These are phyloP conservation scores for Leishmania braziliensis DNA, from an alignment of 208 protist species.

Conservation along the genomic window DNA sequence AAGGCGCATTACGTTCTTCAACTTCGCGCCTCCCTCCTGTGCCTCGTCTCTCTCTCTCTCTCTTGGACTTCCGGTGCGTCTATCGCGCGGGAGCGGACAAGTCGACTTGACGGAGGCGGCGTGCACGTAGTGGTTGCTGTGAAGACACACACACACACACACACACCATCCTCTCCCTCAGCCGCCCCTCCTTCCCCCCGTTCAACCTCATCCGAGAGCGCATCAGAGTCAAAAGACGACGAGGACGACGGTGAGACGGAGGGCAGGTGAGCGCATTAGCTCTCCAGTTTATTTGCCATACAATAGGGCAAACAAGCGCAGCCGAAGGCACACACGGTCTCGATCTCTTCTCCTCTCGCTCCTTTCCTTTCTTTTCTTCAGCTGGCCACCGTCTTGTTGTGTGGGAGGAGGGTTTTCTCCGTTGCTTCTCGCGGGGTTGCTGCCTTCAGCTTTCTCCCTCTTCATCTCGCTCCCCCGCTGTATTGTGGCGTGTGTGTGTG, in stretches of 20 bases:
- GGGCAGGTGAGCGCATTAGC: not conserved
- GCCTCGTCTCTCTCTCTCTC: not conserved
- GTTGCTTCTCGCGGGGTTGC: not conserved
- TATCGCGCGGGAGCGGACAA: not conserved
- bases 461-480: not conserved
- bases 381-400: too few relatives aligned
- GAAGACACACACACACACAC: not conserved
- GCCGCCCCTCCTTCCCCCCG: not conserved
- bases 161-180: too few relatives aligned
- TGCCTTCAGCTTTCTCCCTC: not conserved
- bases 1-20: not conserved
- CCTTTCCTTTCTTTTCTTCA: constrained; percentile 1
- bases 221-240: not conserved
- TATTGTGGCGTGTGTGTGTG: not conserved
- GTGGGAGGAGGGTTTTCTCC: too few relatives aligned
- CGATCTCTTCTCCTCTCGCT: not conserved
- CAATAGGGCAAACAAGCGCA: too few relatives aligned
- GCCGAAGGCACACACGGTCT: too few relatives aligned
- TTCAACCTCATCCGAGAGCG: not conserved
- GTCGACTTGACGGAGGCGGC: not conserved
- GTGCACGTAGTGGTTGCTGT: not conserved
- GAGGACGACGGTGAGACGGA: not conserved
- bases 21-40: not conserved
- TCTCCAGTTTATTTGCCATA: not conserved
- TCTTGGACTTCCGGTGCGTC: not conserved